Percentiles rank a stretch among this genome's conserved stretches.
These are phyloP conservation scores for Trypanosoma melophagium DNA, from an alignment of 208 protist genomes.

Conservation along the genomic window DNA sequence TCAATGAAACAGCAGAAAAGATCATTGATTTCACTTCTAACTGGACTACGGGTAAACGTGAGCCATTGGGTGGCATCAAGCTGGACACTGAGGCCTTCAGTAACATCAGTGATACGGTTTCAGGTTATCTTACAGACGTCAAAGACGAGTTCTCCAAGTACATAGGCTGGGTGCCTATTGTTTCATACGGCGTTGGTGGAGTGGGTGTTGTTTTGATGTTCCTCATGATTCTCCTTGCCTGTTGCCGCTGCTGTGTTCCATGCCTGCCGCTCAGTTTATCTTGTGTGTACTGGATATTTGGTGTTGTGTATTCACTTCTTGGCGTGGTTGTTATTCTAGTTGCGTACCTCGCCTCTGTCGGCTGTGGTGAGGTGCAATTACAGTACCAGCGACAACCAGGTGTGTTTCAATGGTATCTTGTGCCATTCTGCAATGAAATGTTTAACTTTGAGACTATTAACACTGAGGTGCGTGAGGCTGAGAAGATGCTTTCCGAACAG, in stretches of 20 bases:
- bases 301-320: slow-evolving; percentile 25
- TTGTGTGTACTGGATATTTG: slow-evolving; percentile 32
- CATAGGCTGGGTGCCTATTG: slow-evolving; percentile 5
- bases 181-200: slow-evolving; percentile 18
- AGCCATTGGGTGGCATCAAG: neutral
- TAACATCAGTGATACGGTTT: slow-evolving; percentile 8
- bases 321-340: slow-evolving; percentile 12
- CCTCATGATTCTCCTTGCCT: slow-evolving; percentile 18
- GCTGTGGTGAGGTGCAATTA: slow-evolving; percentile 27
- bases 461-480: neutral
- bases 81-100: slow-evolving; percentile 14
- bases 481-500: neutral
- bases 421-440: slow-evolving; percentile 17
- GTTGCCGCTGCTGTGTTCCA: slow-evolving; percentile 16
- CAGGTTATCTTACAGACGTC: neutral
- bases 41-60: slow-evolving; percentile 5
- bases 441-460: slow-evolving; percentile 15
- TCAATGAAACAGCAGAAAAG: slow-evolving; percentile 19
- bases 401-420: slow-evolving; percentile 30
- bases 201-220: slow-evolving; percentile 16
- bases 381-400: slow-evolving; percentile 28
- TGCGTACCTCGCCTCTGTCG: slow-evolving; percentile 5
- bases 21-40: slow-evolving; percentile 16
- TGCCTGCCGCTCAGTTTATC: slow-evolving; percentile 15
- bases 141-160: neutral